These are phyloP conservation scores for Termitomyces sp. DNA, from an alignment of 768 basidiomycete species.

Conservation along the genomic window DNA sequence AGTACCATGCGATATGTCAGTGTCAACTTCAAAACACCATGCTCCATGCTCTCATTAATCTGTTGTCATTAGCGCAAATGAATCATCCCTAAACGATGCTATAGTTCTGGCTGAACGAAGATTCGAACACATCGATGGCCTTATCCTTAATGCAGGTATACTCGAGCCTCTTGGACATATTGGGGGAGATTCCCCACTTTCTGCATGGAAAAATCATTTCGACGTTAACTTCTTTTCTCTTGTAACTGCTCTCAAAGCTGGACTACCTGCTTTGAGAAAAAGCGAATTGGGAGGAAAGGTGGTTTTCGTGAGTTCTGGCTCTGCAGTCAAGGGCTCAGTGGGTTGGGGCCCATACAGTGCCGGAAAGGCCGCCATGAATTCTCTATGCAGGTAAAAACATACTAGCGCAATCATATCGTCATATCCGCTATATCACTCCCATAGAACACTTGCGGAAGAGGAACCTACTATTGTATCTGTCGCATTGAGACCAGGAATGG, in stretches of 20 bases:
- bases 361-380: conserved; percentile 87
- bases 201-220: conserved; percentile 67
- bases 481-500: conserved; percentile 83
- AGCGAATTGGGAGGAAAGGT: conserved; percentile 57
- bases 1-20: conserved; percentile 75
- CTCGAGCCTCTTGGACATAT: conserved; percentile 67
- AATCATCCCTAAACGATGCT: conserved; percentile 46
- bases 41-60: conserved; percentile 1
- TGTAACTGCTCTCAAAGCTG: conserved; percentile 58
- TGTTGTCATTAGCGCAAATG: conserved; percentile 46
- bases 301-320: conserved; percentile 84
- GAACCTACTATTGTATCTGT: conserved; percentile 72
- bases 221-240: conserved; percentile 89
- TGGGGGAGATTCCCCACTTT: conserved; percentile 41
- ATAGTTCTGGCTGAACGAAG: conserved; percentile 46
- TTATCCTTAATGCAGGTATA: conserved; percentile 83
- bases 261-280: conserved; percentile 65
- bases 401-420: neutral
- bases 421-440: neutral
- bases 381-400: conserved; percentile 59
- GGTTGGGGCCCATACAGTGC: conserved; percentile 85
- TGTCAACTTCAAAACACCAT: conserved; percentile 15
- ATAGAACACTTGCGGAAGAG: conserved; percentile 79
- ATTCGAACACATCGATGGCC: conserved; percentile 64
- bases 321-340: conserved; percentile 57